These are phyloP conservation scores for Pseudocercospora musae DNA, from an alignment of 2,329 filamentous ascomycete genomes.

Conservation along the genomic window DNA sequence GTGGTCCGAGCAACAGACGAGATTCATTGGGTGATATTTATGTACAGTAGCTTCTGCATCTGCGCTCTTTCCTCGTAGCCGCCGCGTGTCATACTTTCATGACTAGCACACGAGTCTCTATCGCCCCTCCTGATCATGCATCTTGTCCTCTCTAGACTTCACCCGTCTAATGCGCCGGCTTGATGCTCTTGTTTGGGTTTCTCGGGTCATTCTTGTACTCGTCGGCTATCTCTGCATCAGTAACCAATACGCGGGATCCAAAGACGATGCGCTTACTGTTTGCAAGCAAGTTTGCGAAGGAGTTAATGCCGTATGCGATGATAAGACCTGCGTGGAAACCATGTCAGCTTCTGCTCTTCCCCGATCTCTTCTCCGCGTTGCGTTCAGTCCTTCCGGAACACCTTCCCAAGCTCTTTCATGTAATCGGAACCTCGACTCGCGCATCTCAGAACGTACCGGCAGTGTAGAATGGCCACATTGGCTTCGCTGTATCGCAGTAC, in stretches of 20 bases:
- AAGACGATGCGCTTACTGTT: conserved; percentile 60
- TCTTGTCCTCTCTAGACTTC: background rate
- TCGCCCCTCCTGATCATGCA: background rate
- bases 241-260: background rate
- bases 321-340: conserved; percentile 60
- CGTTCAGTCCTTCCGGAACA: background rate
- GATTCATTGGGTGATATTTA: conserved; percentile 3
- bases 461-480: conserved; percentile 88
- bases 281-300: conserved; percentile 72
- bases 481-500: conserved; percentile 62
- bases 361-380: conserved; percentile 3
- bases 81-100: background rate
- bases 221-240: conserved; percentile 58
- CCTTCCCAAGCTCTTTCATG: background rate
- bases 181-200: conserved; percentile 60
- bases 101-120: background rate
- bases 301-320: conserved; percentile 89
- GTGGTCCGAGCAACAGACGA: conserved; percentile 1
- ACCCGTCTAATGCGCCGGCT: conserved; percentile 27
- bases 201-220: conserved; percentile 97
- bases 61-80: background rate
- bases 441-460: conserved; percentile 64
- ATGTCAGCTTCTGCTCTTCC: background rate
- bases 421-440: background rate
- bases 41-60: conserved; percentile 3